Evolutionary conservation across 805 yeast genomes (phyloP).

Genomic region (Jamesozyma hellenica): DNA sequence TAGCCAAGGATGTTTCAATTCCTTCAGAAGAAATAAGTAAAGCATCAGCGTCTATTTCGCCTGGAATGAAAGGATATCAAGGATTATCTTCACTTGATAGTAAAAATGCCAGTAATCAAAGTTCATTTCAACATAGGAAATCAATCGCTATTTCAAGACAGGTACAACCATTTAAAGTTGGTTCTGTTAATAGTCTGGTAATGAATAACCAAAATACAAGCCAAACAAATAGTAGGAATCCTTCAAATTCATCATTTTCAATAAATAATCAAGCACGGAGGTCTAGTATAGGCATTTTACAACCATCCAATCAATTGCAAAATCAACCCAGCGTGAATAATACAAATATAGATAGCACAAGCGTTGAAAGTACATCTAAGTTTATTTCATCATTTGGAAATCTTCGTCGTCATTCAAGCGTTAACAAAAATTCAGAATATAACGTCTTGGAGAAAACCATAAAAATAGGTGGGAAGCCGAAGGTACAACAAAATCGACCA

Average conservation of each 20-base stretch:
- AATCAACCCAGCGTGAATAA: slow-evolving; percentile 1
- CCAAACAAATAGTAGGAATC: slow-evolving; percentile 31
- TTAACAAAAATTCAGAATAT: slow-evolving; percentile 18
- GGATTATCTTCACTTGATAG: slow-evolving; percentile 2
- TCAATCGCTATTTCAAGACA: slow-evolving; percentile 18
- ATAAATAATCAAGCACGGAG: slow-evolving; percentile 34
- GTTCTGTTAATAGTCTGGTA: slow-evolving; percentile 27
- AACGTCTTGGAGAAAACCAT: slow-evolving; percentile 7
- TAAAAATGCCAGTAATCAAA: slow-evolving; percentile 2
- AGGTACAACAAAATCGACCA: slow-evolving; percentile 2
- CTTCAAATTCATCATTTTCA: slow-evolving; percentile 36
- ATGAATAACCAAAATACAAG: slow-evolving; percentile 9
- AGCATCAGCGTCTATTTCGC: slow-evolving; percentile 7
- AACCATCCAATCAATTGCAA: not conserved
- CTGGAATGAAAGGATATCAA: slow-evolving; percentile 1
- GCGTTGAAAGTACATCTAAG: slow-evolving; percentile 40
- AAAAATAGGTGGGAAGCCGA: not conserved
- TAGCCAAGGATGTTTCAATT: not conserved
- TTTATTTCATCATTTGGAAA: slow-evolving; percentile 68
- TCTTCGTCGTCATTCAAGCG: slow-evolving; percentile 43
- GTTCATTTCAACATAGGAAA: slow-evolving; percentile 8
- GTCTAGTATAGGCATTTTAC: slow-evolving; percentile 25
- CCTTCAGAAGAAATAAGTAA: not conserved
- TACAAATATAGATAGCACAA: slow-evolving; percentile 11
- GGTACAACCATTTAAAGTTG: slow-evolving; percentile 31